Percentiles rank a stretch among this genome's conserved stretches.
Conservation (phyloP, 371 early-diverging fungal species). For the Umbelopsis sp. region DNA sequence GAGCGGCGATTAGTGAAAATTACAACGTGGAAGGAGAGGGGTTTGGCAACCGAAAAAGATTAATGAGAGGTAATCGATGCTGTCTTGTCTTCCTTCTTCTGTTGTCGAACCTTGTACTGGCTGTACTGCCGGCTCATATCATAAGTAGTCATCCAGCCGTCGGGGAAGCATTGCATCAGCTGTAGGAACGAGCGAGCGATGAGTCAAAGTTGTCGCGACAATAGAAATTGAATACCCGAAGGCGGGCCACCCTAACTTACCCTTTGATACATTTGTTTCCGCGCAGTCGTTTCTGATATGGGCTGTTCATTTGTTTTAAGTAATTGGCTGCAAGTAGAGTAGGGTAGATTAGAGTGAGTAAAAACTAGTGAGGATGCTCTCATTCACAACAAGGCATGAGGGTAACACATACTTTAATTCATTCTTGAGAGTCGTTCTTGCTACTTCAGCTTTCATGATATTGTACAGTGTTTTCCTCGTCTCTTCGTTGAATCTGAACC, state of each 20-base stretch:
- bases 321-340: conserved; percentile 7
- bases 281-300: conserved; percentile 47
- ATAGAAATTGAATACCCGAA: background rate
- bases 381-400: background rate
- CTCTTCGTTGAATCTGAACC: conserved; percentile 13
- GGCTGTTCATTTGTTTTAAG: conserved; percentile 13
- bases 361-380: background rate
- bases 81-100: conserved; percentile 30
- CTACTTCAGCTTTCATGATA: conserved; percentile 42
- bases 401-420: conserved; percentile 35
- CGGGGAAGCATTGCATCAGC: conserved; percentile 53
- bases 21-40: background rate
- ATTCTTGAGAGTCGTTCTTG: conserved; percentile 31
- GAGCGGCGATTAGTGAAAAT: background rate
- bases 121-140: conserved; percentile 63
- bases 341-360: background rate
- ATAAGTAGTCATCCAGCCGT: conserved; percentile 56
- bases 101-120: conserved; percentile 45
- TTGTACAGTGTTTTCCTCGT: conserved; percentile 33
- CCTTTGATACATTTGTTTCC: conserved; percentile 53
- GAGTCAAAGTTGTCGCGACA: background rate
- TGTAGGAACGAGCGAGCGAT: conserved; percentile 20
- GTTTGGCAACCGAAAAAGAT: background rate
- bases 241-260: conserved; percentile 28
- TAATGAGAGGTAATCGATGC: background rate